phyloP scores from a whole-genome alignment of 495 filamentous ascomycete genomes.

The Aspergillus bridgeri region DNA sequence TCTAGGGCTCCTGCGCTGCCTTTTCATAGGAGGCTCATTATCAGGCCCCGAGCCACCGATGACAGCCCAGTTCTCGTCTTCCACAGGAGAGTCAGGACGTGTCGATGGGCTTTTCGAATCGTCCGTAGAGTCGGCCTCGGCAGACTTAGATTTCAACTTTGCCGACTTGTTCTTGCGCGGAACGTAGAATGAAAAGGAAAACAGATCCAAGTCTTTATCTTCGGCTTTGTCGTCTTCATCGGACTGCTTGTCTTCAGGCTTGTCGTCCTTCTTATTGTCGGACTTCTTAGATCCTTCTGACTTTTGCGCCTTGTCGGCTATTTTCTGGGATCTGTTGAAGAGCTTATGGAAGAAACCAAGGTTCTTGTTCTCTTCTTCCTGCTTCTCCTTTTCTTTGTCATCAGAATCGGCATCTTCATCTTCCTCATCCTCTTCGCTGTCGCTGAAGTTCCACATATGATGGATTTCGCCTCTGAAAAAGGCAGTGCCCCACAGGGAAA shows the following conservation, averaged over 20 bases:
- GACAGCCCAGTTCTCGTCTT: constrained; percentile 24
- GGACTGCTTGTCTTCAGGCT: constrained; percentile 8
- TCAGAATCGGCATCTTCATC: constrained; percentile 18
- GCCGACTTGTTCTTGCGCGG: constrained; percentile 22
- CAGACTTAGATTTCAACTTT: not conserved
- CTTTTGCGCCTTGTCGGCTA: constrained; percentile 15
- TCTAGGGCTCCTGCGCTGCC: constrained; percentile 30
- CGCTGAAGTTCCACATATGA: constrained; percentile 78
- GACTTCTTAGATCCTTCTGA: constrained; percentile 3
- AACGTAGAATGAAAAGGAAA: constrained; percentile 37
- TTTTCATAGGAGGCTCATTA: constrained; percentile 38
- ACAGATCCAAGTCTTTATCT: constrained; percentile 21
- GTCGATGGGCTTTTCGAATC: not conserved
- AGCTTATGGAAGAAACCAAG: constrained; percentile 30
- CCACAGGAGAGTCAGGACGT: constrained; percentile 4
- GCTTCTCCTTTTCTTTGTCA: constrained; percentile 19
- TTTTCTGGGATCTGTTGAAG: constrained; percentile 19
- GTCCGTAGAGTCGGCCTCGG: not conserved
- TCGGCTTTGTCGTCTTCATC: constrained; percentile 4
- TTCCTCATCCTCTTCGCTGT: constrained; percentile 48
- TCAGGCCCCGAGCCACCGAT: constrained; percentile 20
- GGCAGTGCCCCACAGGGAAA: constrained; percentile 77
- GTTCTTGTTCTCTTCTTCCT: constrained; percentile 21
- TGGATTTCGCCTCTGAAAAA: constrained; percentile 62
- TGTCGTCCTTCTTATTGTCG: constrained; percentile 2